Percentiles rank a stretch among this genome's conserved stretches.
phyloP scores from a whole-genome alignment of 176 grass and related monocot species.

The Oryza meyeriana region DNA sequence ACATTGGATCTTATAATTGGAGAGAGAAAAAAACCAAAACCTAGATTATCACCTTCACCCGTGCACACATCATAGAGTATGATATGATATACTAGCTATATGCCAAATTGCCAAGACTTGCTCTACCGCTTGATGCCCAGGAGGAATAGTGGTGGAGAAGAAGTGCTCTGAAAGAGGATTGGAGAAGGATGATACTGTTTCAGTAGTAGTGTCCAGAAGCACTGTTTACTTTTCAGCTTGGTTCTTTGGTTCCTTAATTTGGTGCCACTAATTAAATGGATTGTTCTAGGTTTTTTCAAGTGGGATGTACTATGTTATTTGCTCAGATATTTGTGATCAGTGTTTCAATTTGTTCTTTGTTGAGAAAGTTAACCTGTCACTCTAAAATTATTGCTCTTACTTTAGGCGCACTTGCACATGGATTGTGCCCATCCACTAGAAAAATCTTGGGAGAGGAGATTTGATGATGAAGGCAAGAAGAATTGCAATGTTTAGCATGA shows the following conservation, averaged over 20 bases:
- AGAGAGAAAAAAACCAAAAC: too few relatives aligned
- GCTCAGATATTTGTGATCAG: not conserved
- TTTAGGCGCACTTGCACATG: slow-evolving; percentile 13
- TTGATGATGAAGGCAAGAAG: slow-evolving; percentile 69
- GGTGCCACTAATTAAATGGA: not conserved
- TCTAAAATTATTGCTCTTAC: slow-evolving; percentile 7
- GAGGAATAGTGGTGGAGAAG: too few relatives aligned
- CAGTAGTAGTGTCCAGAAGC: not conserved
- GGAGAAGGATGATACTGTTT: too few relatives aligned
- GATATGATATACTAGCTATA: too few relatives aligned
- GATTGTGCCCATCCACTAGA: slow-evolving; percentile 19
- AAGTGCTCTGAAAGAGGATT: too few relatives aligned
- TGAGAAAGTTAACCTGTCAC: not conserved
- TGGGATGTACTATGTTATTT: not conserved
- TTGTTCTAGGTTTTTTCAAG: not conserved
- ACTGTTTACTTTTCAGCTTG: not conserved
- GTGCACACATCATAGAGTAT: too few relatives aligned
- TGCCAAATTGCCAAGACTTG: too few relatives aligned
- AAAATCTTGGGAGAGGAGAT: slow-evolving; percentile 52
- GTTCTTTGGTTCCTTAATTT: not conserved
- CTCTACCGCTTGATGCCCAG: too few relatives aligned
- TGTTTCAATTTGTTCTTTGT: not conserved
- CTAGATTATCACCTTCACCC: too few relatives aligned
- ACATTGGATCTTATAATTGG: too few relatives aligned
- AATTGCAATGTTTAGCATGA: slow-evolving; percentile 36